Base-by-base conservation (phyloP, 2,329 filamentous ascomycete genomes). In the Myotisia sp. region DNA sequence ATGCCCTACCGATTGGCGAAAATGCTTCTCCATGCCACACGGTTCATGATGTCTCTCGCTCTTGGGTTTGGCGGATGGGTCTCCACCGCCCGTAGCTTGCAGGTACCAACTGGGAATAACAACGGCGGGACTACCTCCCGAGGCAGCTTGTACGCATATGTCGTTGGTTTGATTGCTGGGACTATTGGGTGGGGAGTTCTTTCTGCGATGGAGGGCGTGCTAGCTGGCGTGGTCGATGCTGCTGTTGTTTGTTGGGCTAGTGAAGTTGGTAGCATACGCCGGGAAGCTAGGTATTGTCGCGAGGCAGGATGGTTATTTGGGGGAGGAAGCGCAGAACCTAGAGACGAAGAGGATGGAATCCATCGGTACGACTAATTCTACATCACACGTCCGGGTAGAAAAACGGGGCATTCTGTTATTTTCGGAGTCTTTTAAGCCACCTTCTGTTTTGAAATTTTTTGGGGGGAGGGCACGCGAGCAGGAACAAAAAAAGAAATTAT, bases 51-150 rank as follows among this genome's bases (percentile, higher is more conserved):
- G 74, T 83, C 84, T 0, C 74, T 86, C 29, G 81, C 77, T 0
- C 71, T 98, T 19, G 87, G 87, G 1, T 92, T 95, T 49, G 86
- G 82, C 3, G 87, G 84, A n/a, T 98, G 90, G 90, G 83, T 95
- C 6, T 80, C 83, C 29, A 92, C 86, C 22, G 86, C 90, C 7
- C 76, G 83, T 42, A 77, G 80, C 56, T 64, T 94, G 3, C 65
- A 70, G 33, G 64, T 90, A 13, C 23, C 32, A 5, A 23, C 22
- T n/a, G 39, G 75, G 56, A 37, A 68, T 64, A 48, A 52, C 37
- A 46, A 45, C 31, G 42, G 56, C 42, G 47, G 56, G 37, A 30
- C 61, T 36, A 48, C 48, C 5, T 43, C 78, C 33, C 73, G 73
- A 29, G 90, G 90, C 6, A 93, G 84, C 47, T 67, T 90, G 16